Base-by-base conservation (phyloP, 2,329 filamentous ascomycete genomes). In the Dactylellina haptotyla region DNA sequence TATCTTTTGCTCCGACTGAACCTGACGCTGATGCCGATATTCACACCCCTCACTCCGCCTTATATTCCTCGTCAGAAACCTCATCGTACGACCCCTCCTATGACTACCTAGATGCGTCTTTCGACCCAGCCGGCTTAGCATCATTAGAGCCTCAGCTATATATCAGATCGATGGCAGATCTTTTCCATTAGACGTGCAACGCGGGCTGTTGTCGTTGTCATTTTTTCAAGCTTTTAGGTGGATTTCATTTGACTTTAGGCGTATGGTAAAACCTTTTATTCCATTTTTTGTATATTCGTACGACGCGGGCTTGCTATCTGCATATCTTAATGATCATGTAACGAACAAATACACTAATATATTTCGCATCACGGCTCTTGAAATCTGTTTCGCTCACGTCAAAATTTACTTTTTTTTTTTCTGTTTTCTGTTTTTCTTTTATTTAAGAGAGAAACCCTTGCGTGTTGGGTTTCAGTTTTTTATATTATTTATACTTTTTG, bases 1-100 rank as follows among this genome's bases (percentile, higher is more conserved):
- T 65, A 14, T 72, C 61, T 10, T 72, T 65, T 25, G 59, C 67
- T 0, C 65, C 67, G 18, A 65, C 67, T 9, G 43, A 56, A 28
- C n/a, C n/a, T n/a, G n/a, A n/a, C n/a, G n/a, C n/a, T n/a, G 66
- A 71, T 25, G 12, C 23, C 14, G 66, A 71, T 12, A 12, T 41
- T 8, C 39, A 57, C 12, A 63, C 66, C 20, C 66, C 66, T 25
- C 57, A 28, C n/a, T 48, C 50, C 1, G 26, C 39, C 14, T 34
- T 71, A 14, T 63, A 57, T 25, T 54, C 53, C 23, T 50, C 58
- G 23, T 53, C 58, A 3, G 67, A 65, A 41, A 30, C 32, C 4
- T 41, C 66, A 0, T 53, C 25, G 16, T 39, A 58, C 25, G 67
- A 65, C 4, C 28, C 43, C 0, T 53, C 30, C 25, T 30, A 41